These are phyloP conservation scores for Beta vulgaris DNA, from an alignment of 148 eudicot genomes.

Conservation along the genomic window DNA sequence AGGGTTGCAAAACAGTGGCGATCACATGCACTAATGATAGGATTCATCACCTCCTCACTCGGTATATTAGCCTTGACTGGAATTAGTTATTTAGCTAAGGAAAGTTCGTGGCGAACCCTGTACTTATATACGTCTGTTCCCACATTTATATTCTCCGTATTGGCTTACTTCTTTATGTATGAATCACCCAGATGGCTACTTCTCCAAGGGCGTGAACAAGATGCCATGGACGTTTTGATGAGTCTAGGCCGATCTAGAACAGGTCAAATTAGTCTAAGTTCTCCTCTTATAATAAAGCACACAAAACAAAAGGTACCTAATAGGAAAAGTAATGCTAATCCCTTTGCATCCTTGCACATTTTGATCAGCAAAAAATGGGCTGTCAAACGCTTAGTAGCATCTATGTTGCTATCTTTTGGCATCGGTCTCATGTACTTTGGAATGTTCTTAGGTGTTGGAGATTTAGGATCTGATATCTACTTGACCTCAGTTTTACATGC, in stretches of 20 bases:
- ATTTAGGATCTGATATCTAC: conserved; percentile 14
- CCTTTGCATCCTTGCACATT: conserved; percentile 2
- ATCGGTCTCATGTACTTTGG: conserved; percentile 28
- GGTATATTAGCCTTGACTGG: conserved; percentile 10
- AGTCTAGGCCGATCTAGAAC: neutral
- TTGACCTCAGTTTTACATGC: conserved; percentile 1
- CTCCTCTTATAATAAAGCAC: neutral
- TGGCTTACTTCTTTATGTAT: conserved; percentile 6
- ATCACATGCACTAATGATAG: neutral
- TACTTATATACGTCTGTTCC: conserved; percentile 25
- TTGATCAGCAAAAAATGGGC: conserved; percentile 18
- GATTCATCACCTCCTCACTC: neutral
- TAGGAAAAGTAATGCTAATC: neutral
- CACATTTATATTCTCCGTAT: neutral
- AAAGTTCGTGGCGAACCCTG: conserved; percentile 16
- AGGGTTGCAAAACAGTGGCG: conserved; percentile 14
- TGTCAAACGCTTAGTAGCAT: neutral
- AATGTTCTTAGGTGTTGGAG: conserved; percentile 24
- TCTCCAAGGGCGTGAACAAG: conserved; percentile 15
- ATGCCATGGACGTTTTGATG: neutral
- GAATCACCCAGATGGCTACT: conserved; percentile 32
- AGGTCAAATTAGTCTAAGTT: neutral
- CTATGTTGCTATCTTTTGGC: conserved; percentile 18
- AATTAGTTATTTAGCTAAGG: conserved; percentile 1
- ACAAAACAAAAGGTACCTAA: neutral